phyloP scores from a whole-genome alignment of 805 yeast genomes.

The Ogataea chonburiensis region DNA sequence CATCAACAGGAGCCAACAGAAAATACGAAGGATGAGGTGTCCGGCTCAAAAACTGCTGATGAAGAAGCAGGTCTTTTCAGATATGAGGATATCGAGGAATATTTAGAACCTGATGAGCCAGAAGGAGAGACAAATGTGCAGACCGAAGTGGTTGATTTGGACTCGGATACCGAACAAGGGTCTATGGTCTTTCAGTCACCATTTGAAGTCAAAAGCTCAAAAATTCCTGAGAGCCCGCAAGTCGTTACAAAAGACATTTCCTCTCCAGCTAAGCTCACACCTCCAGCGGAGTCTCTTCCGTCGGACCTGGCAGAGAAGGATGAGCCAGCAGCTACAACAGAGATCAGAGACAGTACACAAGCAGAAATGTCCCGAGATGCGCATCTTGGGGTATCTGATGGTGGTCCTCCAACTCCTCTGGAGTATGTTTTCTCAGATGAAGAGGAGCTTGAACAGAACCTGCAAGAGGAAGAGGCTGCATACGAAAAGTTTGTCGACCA shows the following conservation, averaged over 20 bases:
- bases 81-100: conserved; percentile 47
- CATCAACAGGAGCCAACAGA: conserved; percentile 5
- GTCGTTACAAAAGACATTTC: not conserved
- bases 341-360: not conserved
- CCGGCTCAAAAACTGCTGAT: conserved; percentile 36
- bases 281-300: not conserved
- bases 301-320: not conserved
- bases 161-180: not conserved
- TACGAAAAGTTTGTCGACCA: conserved; percentile 59
- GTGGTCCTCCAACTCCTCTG: conserved; percentile 11
- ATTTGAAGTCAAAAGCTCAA: not conserved
- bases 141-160: not conserved
- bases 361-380: no score
- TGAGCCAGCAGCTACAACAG: not conserved
- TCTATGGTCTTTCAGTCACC: not conserved
- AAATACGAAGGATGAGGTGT: not conserved
- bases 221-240: not conserved
- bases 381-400: no score
- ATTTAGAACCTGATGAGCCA: conserved; percentile 14
- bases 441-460: conserved; percentile 68
- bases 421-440: conserved; percentile 73
- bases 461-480: conserved; percentile 70
- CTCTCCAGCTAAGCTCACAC: not conserved
- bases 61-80: conserved; percentile 51
- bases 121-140: conserved; percentile 2